Evolutionary conservation across 345 rosid species (phyloP).

Genomic region (Dipteronia dyeriana): DNA sequence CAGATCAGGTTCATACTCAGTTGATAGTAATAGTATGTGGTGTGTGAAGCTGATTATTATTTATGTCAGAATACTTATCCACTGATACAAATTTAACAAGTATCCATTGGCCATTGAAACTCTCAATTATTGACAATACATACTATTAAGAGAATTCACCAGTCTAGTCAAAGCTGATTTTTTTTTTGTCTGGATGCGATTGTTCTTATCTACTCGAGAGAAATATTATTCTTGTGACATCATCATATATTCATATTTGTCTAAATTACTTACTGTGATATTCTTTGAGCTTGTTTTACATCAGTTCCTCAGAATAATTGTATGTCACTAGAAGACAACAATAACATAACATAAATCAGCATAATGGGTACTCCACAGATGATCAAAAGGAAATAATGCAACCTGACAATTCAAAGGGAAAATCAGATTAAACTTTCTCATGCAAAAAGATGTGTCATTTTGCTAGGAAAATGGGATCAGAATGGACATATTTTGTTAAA

Average conservation of each 20-base stretch:
- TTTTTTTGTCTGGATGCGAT: background rate
- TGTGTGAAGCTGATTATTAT: background rate
- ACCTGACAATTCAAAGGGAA: too few species aligned
- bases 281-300: background rate
- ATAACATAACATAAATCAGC: background rate
- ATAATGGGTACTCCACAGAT: background rate
- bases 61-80: background rate
- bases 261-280: too few species aligned
- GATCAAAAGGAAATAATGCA: background rate
- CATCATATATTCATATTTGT: too few species aligned
- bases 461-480: too few species aligned
- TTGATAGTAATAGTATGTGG: background rate
- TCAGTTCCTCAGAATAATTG: background rate
- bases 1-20: constrained; percentile 12
- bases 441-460: background rate
- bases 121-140: background rate
- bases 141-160: background rate
- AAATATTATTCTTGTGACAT: too few species aligned
- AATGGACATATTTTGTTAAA: background rate
- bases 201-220: background rate
- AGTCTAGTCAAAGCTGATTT: background rate
- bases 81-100: background rate
- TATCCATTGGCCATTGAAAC: background rate
- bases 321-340: background rate
- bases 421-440: background rate